Base-by-base conservation (phyloP, 768 basidiomycete species). In the Hypholoma fasciculare region DNA sequence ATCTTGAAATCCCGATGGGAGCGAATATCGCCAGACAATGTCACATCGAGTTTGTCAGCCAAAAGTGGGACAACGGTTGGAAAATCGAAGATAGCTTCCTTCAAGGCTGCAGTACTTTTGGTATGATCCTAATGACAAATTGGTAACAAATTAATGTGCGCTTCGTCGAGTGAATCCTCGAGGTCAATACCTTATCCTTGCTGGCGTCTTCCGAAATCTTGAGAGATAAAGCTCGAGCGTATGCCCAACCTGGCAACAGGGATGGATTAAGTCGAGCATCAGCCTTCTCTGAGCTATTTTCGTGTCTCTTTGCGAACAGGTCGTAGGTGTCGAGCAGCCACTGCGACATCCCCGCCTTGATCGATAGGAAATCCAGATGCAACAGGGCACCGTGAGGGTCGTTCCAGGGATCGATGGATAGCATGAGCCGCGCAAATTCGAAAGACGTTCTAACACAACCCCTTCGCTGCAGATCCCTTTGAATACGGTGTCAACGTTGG, bases 381-480 rank as follows among this genome's bases (percentile, higher is more conserved):
- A 95, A 75, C 1, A 89, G 74, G 1, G 88, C 82, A 1, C 94
- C 95, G 65, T 97, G 95, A 0, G 96, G 96, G 65, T 96, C 95
- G n/a, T 77, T 78, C 75, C 83, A 82, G 0, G 96, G 93, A 67
- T 97, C 94, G 0, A 98, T 79, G 8, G 87, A 84, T 58, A 90
- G 87, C 52, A 98, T 76, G 2, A 98, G 80, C n/a, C 90, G 83
- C 0, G 92, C 86, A 65, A 94, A 95, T 68, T 97, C 94, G 71
- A 97, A 96, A 0, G 94, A 86, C 0, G 96, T 94, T 16, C 94
- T 83, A 53, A 88, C 83, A 64, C 93, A 93, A 0, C 96, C 97
- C 40, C 96, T 78, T n/a, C 93, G 85, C 57, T 91, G 88, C 4
- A 97, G 78, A 62, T 96, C 90, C 8, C 92, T 94, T 62, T 7